phyloP scores from a whole-genome alignment of 192 early-diverging fungal genomes.

The Linderina pennispora region DNA sequence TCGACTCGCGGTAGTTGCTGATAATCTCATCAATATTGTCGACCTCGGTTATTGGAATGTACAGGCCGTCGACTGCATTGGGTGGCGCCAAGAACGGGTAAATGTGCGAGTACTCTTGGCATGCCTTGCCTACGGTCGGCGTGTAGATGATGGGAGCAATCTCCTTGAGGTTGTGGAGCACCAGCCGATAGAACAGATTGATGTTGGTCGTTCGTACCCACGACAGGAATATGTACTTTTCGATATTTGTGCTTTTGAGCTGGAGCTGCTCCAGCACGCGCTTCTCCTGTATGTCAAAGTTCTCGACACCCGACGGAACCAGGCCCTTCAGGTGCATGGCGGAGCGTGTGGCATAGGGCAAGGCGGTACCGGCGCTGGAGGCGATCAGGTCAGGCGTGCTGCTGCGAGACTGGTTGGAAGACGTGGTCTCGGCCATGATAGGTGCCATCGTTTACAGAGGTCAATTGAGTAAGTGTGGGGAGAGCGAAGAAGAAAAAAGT shows the following conservation, averaged over 20 bases:
- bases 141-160: conserved; percentile 73
- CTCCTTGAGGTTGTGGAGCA: conserved; percentile 73
- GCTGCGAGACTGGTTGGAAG: conserved; percentile 15
- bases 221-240: conserved; percentile 81
- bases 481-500: no score
- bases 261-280: conserved; percentile 67
- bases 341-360: conserved; percentile 42
- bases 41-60: conserved; percentile 68
- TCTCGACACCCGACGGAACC: conserved; percentile 67
- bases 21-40: conserved; percentile 71
- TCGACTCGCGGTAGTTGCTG: conserved; percentile 65
- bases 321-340: conserved; percentile 62
- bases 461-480: no score
- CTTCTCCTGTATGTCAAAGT: conserved; percentile 61
- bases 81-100: conserved; percentile 75
- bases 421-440: conserved; percentile 9
- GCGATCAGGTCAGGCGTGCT: conserved; percentile 28
- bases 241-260: conserved; percentile 58
- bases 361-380: conserved; percentile 21
- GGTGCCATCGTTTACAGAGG: background rate
- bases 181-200: conserved; percentile 76
- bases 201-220: conserved; percentile 71
- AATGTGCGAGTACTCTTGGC: conserved; percentile 80
- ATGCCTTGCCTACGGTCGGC: conserved; percentile 74
- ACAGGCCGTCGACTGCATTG: conserved; percentile 75